A percentile compares a stretch with the other conserved stretches of the same genome.
phyloP scores from a whole-genome alignment of 495 filamentous ascomycete genomes.

The Penicillium cosmopolitanum region DNA sequence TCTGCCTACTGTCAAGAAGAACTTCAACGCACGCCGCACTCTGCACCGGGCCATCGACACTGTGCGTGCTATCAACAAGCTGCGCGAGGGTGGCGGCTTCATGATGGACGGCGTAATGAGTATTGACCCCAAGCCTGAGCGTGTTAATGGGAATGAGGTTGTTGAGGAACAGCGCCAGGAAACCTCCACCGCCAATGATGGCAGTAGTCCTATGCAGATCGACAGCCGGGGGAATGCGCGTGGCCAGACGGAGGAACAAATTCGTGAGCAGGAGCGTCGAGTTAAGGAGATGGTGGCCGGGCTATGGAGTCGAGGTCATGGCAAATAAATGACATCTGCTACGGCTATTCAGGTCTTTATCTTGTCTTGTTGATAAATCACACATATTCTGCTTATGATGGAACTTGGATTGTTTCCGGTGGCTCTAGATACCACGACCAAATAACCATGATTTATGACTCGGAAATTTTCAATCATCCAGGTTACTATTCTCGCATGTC shows the following conservation, averaged over 20 bases:
- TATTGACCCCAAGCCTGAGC: conserved; percentile 61
- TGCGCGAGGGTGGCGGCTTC: conserved; percentile 78
- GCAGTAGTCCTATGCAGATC: conserved; percentile 45
- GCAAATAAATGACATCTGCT: conserved; percentile 22
- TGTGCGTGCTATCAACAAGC: conserved; percentile 95
- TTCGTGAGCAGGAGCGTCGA: conserved; percentile 61
- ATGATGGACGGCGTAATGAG: conserved; percentile 83
- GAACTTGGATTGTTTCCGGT: neutral
- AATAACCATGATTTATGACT: conserved; percentile 9
- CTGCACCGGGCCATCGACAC: conserved; percentile 97
- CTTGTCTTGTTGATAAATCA: neutral
- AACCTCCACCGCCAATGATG: neutral
- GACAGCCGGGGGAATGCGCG: conserved; percentile 62
- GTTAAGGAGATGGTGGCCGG: conserved; percentile 64
- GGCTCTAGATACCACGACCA: conserved; percentile 2
- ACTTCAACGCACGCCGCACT: conserved; percentile 94
- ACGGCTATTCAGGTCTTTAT: neutral
- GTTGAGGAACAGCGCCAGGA: conserved; percentile 38
- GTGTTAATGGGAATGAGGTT: conserved; percentile 49
- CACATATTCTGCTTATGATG: neutral
- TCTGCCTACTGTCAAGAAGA: conserved; percentile 94
- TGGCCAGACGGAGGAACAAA: conserved; percentile 68
- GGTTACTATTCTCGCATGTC: no score
- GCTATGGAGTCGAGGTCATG: conserved; percentile 53
- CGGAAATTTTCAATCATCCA: no score